These are phyloP conservation scores for Bacterosira constricta DNA, from an alignment of 108 stramenopile species.

Conservation along the genomic window DNA sequence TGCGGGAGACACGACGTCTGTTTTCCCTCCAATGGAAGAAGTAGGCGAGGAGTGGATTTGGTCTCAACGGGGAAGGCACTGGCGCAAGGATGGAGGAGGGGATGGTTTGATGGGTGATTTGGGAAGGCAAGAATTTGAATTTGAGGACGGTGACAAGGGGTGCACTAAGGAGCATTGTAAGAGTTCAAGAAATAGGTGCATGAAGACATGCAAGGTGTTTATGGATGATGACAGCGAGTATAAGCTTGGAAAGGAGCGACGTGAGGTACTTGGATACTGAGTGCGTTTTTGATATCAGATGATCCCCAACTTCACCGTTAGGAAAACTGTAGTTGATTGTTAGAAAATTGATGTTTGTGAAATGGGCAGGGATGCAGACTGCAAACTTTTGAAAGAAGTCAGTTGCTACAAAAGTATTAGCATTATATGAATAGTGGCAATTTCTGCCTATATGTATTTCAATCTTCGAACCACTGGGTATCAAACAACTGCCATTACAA, in stretches of 20 bases:
- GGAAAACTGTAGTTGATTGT: too few species aligned
- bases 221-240: conserved; percentile 8
- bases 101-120: neutral
- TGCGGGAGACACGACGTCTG: conserved; percentile 1
- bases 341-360: too few species aligned
- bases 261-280: conserved; percentile 2
- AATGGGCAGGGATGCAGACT: too few species aligned
- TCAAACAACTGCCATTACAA: too few species aligned
- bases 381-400: too few species aligned
- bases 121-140: neutral
- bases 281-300: too few species aligned
- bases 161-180: neutral
- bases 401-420: too few species aligned
- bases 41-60: conserved; percentile 5
- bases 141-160: neutral
- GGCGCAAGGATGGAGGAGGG: neutral
- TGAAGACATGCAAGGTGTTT: conserved; percentile 3
- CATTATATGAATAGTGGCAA: too few species aligned
- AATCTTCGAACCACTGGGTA: too few species aligned
- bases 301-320: too few species aligned
- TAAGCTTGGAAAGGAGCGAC: neutral
- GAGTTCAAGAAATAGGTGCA: neutral
- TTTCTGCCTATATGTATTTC: too few species aligned
- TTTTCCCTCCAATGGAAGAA: conserved; percentile 7
- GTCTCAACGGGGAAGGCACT: neutral